Evolutionary conservation across 164 flowering plant species (phyloP).

Genomic region (Tinospora cordifolia): DNA sequence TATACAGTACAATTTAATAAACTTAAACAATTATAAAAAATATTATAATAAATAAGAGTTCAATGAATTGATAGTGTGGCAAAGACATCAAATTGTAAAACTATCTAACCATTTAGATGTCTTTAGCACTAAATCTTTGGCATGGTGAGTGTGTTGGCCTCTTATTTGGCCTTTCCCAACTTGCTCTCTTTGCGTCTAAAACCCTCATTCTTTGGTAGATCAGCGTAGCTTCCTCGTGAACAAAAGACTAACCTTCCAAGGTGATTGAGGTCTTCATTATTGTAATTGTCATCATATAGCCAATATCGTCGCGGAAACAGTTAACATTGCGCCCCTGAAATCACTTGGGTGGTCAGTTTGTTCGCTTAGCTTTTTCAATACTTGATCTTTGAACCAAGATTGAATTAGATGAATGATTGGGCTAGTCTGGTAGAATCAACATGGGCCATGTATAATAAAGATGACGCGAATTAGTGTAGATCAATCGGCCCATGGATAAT

Average conservation of each 20-base stretch:
- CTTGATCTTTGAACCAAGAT: conserved; percentile 73
- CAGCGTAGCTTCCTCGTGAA: conserved; percentile 80
- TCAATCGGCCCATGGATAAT: too few species aligned
- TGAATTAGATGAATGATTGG: conserved; percentile 99
- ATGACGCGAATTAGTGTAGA: too few species aligned
- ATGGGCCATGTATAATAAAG: too few species aligned
- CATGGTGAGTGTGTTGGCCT: conserved; percentile 73
- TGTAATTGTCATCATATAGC: conserved; percentile 88
- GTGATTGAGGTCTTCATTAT: conserved; percentile 92
- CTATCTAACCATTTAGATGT: too few species aligned
- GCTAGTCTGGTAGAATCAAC: too few species aligned
- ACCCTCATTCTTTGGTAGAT: conserved; percentile 95
- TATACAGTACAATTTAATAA: too few species aligned
- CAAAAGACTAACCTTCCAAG: conserved; percentile 75
- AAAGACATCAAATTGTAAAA: too few species aligned
- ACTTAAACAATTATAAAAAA: too few species aligned
- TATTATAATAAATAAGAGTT: too few species aligned
- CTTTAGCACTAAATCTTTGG: conserved; percentile 57
- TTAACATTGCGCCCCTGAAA: conserved; percentile 96
- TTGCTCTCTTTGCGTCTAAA: conserved; percentile 79
- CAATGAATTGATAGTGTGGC: too few species aligned
- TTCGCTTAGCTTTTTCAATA: conserved; percentile 77
- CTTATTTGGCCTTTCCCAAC: conserved; percentile 91
- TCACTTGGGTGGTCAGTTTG: conserved; percentile 86
- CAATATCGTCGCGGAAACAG: conserved; percentile 93